Evolutionary conservation across 495 filamentous ascomycete species (phyloP), one percentile per base, ranked within the genome.

Genomic region (Hypoxylon subgilvum): DNA sequence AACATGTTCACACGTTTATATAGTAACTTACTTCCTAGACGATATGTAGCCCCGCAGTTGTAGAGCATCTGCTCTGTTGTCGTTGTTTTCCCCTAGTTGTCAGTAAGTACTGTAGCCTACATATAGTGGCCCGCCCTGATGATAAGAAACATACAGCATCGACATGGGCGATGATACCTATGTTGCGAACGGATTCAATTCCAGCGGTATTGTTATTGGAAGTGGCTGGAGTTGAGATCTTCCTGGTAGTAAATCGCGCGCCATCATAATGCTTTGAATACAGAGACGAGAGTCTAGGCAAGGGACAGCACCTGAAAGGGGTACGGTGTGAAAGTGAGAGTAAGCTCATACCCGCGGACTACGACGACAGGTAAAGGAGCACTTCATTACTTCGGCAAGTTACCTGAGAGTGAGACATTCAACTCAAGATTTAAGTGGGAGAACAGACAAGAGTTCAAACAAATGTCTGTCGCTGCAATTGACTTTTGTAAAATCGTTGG

Each of bases 21-120:
- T 8, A 43, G 13, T 9, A 35, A 68, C 74, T 46, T 81, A 90
- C 88, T 85, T 73, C 94, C 94, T 66, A 97, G 84, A 66, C 91
- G 78, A 40, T 90, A 80, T 4, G 92, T 94, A 57, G 89, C 86
- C 4, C 95, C 94, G 61, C 92, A 95, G 69, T 97, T 96, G 65
- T 93, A 97, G 67, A 99, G 88, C 94, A 97, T 97, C 45, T 96
- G 92, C 84, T 99, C 95, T 3, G 95, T 97, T 0, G 95, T 99
- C 0, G 95, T 99, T 6, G 95, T 99, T 81, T 99, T 99, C 40
- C 95, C 94, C 88, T 91, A 61, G 25, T 21, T 12, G 3, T 9
- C 14, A 9, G 16, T 65, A 12, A 39, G 27, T 42, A 8, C 23
- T 39, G 61, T 17, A 63, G 57, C 52, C 2, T 19, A 22, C 53